These are phyloP conservation scores for Zostera marina DNA, from an alignment of 116 monocot genomes.

Conservation along the genomic window DNA sequence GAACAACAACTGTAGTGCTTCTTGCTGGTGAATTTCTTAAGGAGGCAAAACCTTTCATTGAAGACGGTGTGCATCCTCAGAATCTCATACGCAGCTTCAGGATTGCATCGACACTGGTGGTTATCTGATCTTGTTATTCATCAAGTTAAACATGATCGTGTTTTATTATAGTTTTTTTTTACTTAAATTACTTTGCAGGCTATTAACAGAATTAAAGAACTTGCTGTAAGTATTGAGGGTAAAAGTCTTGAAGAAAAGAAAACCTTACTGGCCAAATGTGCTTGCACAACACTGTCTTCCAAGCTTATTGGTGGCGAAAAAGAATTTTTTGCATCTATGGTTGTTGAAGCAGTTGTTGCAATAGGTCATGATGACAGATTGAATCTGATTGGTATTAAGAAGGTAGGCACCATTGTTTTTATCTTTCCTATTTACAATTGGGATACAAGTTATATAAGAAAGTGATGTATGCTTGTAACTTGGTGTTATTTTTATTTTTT, in stretches of 20 bases:
- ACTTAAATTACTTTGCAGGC: slow-evolving; percentile 33
- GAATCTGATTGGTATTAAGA: slow-evolving; percentile 84
- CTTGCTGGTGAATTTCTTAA: slow-evolving; percentile 93
- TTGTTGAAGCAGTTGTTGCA: slow-evolving; percentile 90
- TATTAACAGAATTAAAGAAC: slow-evolving; percentile 71
- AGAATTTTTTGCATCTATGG: slow-evolving; percentile 91
- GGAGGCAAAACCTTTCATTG: slow-evolving; percentile 96
- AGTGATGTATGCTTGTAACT: too few relatives aligned
- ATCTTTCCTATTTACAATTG: too few relatives aligned
- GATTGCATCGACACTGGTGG: slow-evolving; percentile 54
- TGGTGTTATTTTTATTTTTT: too few relatives aligned
- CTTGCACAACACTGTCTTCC: slow-evolving; percentile 87
- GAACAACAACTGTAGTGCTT: slow-evolving; percentile 94
- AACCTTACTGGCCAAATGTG: slow-evolving; percentile 67
- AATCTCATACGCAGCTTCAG: slow-evolving; percentile 84
- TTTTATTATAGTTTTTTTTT: background rate
- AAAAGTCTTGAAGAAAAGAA: slow-evolving; percentile 96
- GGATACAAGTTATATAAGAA: too few relatives aligned
- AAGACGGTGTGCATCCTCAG: slow-evolving; percentile 93
- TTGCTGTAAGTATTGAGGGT: slow-evolving; percentile 87
- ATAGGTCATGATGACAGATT: slow-evolving; percentile 86
- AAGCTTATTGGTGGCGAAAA: slow-evolving; percentile 98
- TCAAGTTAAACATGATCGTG: background rate
- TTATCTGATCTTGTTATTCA: slow-evolving; percentile 1
- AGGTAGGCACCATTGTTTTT: slow-evolving; percentile 22